A percentile compares a stretch with the other conserved stretches of the same genome.
These are phyloP conservation scores for Geopyxis carbonaria DNA, from an alignment of 495 filamentous ascomycete species.

Conservation along the genomic window DNA sequence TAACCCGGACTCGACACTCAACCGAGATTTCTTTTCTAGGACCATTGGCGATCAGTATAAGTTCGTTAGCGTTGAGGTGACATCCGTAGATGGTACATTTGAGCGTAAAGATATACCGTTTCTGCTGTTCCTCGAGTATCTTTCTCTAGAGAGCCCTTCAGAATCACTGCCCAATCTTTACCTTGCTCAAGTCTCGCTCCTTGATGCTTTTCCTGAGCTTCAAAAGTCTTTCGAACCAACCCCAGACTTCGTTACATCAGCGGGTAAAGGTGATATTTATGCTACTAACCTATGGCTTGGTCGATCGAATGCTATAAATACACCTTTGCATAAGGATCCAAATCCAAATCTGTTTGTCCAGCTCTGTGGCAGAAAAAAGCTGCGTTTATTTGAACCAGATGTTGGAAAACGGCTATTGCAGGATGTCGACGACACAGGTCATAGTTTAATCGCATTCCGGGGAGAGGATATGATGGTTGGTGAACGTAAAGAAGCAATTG, in stretches of 20 bases:
- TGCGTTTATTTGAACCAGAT: conserved; percentile 50
- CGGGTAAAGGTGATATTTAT: conserved; percentile 64
- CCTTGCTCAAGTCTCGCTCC: conserved; percentile 64
- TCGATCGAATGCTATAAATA: conserved; percentile 56
- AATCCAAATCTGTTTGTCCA: conserved; percentile 91
- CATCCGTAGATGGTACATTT: conserved; percentile 8
- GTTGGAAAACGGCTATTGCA: conserved; percentile 37
- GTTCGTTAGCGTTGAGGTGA: conserved; percentile 11
- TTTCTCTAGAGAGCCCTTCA: conserved; percentile 3
- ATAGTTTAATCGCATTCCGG: too few species aligned
- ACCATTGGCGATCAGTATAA: conserved; percentile 5
- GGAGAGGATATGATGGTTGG: conserved; percentile 92
- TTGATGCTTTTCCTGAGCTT: conserved; percentile 43
- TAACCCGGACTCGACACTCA: conserved; percentile 6
- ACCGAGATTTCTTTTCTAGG: conserved; percentile 8
- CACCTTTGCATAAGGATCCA: conserved; percentile 78
- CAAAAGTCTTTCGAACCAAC: conserved; percentile 44
- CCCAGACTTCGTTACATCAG: conserved; percentile 42
- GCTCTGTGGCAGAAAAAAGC: conserved; percentile 51
- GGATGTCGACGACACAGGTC: conserved; percentile 42
- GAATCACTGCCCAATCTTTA: conserved; percentile 36
- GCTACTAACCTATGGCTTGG: conserved; percentile 79
- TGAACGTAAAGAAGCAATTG: conserved; percentile 44
- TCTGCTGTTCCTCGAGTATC: conserved; percentile 10
- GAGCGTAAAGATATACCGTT: conserved; percentile 11